Base-by-base conservation (phyloP, 441 rosid genomes). In the Euphorbia schlechtendalii region DNA sequence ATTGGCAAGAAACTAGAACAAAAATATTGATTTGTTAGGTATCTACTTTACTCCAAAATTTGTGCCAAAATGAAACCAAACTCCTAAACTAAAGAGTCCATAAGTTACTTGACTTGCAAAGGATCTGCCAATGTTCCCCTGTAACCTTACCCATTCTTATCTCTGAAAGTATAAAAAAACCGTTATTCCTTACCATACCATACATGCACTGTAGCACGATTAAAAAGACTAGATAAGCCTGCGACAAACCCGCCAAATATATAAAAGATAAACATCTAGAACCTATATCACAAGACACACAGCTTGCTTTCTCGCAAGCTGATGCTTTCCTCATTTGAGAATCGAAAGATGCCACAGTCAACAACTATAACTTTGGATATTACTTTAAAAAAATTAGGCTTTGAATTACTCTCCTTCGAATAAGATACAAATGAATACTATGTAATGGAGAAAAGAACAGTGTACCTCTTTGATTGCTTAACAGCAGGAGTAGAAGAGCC, bases 391-490 rank as follows among this genome's bases (percentile, higher is more conserved):
- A 5, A 11, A n/a, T n/a, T n/a, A n/a, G n/a, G 45, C 45, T 18
- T 57, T 57, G 20, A 20, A 57, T 1, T 11, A 9, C 18, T n/a
- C 18, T 30, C 21, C 22, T 40, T 32, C 46, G 36, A 36, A 36
- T 21, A 14, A 20, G 20, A 43, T 27, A 14, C 8, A 32, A 41
- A 61, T 3, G 0, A 45, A 61, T 7, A 25, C 1, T 60, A 27
- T 54, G 14, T 17, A 58, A 3, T 10, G 20, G 1, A 40, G 20
- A 53, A 20, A 48, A 21, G 22, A n/a, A n/a, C n/a, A n/a, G 59
- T n/a, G 7, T 81, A 87, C 90, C 96, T 89, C 76, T 81, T 82
- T 21, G 81, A 66, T 61, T 79, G 92, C 77, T 77, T 82, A 48
- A 4, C 67, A 40, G n/a, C 30, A 46, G 63, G 49, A 7, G 63